These are phyloP conservation scores for Musa acuminata DNA, from an alignment of 176 grass and related monocot species.

Conservation along the genomic window DNA sequence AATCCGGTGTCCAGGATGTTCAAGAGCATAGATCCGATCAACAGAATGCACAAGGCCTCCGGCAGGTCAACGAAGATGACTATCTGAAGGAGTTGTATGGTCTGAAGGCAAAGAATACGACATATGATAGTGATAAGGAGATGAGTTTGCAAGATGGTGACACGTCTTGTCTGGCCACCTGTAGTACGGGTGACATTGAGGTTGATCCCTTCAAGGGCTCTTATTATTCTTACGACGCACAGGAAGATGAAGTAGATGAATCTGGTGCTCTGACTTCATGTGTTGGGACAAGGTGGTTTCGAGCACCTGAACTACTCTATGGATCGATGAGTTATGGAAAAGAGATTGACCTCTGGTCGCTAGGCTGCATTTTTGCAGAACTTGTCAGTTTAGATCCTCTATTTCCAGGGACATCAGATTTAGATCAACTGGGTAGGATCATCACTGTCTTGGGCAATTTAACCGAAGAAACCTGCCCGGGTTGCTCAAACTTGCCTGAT, in stretches of 20 bases:
- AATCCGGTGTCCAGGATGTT: no score
- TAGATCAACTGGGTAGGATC: slow-evolving; percentile 90
- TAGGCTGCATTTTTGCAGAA: slow-evolving; percentile 88
- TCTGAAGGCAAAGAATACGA: slow-evolving; percentile 40
- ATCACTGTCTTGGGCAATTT: slow-evolving; percentile 71
- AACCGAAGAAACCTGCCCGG: slow-evolving; percentile 62
- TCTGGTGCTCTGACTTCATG: slow-evolving; percentile 64
- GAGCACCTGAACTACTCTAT: slow-evolving; percentile 81
- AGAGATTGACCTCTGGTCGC: slow-evolving; percentile 83
- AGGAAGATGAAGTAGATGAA: slow-evolving; percentile 40
- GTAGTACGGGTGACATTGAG: slow-evolving; percentile 67
- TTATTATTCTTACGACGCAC: slow-evolving; percentile 43
- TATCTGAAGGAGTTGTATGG: slow-evolving; percentile 73
- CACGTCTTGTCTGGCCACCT: slow-evolving; percentile 75
- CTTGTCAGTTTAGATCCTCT: slow-evolving; percentile 55
- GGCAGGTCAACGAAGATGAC: slow-evolving; percentile 45
- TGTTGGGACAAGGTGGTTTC: slow-evolving; percentile 89
- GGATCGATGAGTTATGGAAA: slow-evolving; percentile 69
- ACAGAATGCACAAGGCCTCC: slow-evolving; percentile 25
- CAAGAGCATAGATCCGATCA: slow-evolving; percentile 20
- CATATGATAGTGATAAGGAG: slow-evolving; percentile 57
- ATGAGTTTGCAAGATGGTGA: slow-evolving; percentile 72
- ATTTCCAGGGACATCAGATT: slow-evolving; percentile 74
- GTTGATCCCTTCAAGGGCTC: slow-evolving; percentile 59
- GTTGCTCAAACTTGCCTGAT: slow-evolving; percentile 70